These are phyloP conservation scores for Cystobasidium slooffiae DNA, from an alignment of 1,284 basidiomycete species.

Conservation along the genomic window DNA sequence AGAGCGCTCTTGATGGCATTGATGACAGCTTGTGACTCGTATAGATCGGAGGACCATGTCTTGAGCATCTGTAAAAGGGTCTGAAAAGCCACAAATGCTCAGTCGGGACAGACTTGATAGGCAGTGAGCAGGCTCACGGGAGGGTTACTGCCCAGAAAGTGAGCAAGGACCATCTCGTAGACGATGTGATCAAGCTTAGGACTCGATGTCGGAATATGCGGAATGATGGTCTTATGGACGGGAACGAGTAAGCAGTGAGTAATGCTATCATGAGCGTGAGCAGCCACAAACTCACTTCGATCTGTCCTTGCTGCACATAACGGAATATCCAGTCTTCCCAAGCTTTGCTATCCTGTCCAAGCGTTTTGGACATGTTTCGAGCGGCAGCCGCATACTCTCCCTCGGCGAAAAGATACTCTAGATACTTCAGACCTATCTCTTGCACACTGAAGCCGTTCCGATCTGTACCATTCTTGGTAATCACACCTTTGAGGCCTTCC, in stretches of 20 bases:
- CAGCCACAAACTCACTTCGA: conserved; percentile 65
- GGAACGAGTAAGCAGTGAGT: not conserved
- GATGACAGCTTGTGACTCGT: conserved; percentile 83
- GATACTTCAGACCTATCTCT: conserved; percentile 80
- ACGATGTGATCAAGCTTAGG: conserved; percentile 81
- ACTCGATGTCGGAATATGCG: conserved; percentile 79
- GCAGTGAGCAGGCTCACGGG: conserved; percentile 61
- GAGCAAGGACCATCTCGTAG: conserved; percentile 92
- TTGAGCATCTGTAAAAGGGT: conserved; percentile 76
- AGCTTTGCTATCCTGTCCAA: conserved; percentile 71
- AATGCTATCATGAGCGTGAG: not conserved
- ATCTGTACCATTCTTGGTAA: conserved; percentile 57
- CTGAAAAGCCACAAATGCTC: conserved; percentile 57
- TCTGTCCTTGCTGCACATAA: conserved; percentile 80
- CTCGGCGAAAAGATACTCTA: conserved; percentile 78
- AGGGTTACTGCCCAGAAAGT: conserved; percentile 80
- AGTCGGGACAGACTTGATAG: conserved; percentile 9
- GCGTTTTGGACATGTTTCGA: conserved; percentile 80
- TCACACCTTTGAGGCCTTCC: conserved; percentile 56
- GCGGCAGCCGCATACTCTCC: conserved; percentile 84
- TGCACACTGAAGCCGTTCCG: conserved; percentile 64
- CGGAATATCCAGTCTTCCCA: conserved; percentile 97
- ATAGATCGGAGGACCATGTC: conserved; percentile 88
- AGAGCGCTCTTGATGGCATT: conserved; percentile 83
- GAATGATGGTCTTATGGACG: conserved; percentile 73